phyloP scores from a whole-genome alignment of 306 rosid species.

The Heteromeles arbutifolia region DNA sequence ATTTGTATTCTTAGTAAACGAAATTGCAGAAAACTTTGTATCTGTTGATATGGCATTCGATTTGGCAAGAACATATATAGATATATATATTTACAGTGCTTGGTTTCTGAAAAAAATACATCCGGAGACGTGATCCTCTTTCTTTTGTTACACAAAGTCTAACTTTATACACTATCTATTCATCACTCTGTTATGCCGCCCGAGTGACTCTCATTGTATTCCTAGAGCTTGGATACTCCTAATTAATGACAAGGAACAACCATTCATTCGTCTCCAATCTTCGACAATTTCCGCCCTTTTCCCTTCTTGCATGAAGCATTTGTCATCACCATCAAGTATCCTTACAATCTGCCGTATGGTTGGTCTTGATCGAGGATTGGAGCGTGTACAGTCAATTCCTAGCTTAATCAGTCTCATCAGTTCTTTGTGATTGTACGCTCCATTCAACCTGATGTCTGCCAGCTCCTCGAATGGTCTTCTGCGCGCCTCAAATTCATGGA shows the following conservation, averaged over 20 bases:
- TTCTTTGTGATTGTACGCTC: slow-evolving; percentile 54
- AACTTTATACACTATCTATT: slow-evolving; percentile 11
- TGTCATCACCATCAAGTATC: slow-evolving; percentile 74
- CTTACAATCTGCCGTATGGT: slow-evolving; percentile 72
- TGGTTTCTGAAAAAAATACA: slow-evolving; percentile 1
- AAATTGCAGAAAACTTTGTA: not conserved
- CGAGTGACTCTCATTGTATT: slow-evolving; percentile 48
- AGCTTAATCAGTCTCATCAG: slow-evolving; percentile 52
- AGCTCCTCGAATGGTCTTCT: slow-evolving; percentile 60
- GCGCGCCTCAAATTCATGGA: slow-evolving; percentile 49
- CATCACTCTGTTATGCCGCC: slow-evolving; percentile 1
- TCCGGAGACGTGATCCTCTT: slow-evolving; percentile 14
- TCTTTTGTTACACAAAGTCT: slow-evolving; percentile 16
- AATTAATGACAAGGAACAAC: slow-evolving; percentile 48
- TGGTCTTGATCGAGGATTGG: slow-evolving; percentile 58
- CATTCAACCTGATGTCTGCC: slow-evolving; percentile 58
- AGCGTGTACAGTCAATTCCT: slow-evolving; percentile 67
- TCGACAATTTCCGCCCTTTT: slow-evolving; percentile 47
- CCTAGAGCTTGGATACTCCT: slow-evolving; percentile 91
- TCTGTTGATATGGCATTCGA: slow-evolving; percentile 5
- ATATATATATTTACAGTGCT: not conserved
- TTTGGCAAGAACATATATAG: not conserved
- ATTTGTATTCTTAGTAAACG: not conserved
- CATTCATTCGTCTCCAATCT: slow-evolving; percentile 64
- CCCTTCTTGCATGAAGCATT: slow-evolving; percentile 25